Base-by-base conservation (phyloP, 257 asterid species). In the Hygrophila difformis region DNA sequence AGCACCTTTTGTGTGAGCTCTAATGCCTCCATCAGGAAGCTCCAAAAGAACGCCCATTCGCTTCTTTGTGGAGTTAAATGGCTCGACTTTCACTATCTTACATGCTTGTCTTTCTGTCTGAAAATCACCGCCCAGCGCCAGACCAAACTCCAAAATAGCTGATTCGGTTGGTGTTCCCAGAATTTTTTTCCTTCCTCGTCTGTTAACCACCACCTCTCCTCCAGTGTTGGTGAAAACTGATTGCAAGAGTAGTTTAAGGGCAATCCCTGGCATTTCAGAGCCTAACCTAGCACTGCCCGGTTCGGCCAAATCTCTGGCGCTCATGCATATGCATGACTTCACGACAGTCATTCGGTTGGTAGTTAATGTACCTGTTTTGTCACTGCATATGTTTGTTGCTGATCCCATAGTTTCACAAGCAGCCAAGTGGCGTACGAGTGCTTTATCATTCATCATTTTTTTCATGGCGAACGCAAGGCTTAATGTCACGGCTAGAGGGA, bases 351-450 rank as follows among this genome's bases (percentile, higher is more conserved):
- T 88, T 29, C 66, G 84, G 46, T 88, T 88, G 8, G 97, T 88
- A 1, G 97, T 88, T 6, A 88, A 48, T 0, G 97, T 88, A 31
- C 97, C 97, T 0, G 97, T 88, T 64, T 88, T 88, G 62, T 88
- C 97, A 47, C 92, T 88, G 21, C 97, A 88, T 8, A 88, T 84
- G 19, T 84, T 81, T 0, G 97, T 88, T 18, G 95, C 87, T 1
- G 94, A 88, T 8, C 97, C 97, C 97, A 88, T 88, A 2, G 97
- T 88, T 65, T 88, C 97, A 53, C 97, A 84, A 7, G 97, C 97
- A 1, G 97, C 94, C 47, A 88, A 65, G 53, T 84, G 78, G 2
- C 97, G 81, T 9, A 88, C 94, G 9, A 88, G 89, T 0, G 97
- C 97, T 62, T 84, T 88, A 34, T 88, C 97, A 3, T 88, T 88